Evolutionary conservation across 1,284 basidiomycete genomes (phyloP), one percentile per base, ranked within the genome.

Genomic region (Papiliotrema nemorosa): DNA sequence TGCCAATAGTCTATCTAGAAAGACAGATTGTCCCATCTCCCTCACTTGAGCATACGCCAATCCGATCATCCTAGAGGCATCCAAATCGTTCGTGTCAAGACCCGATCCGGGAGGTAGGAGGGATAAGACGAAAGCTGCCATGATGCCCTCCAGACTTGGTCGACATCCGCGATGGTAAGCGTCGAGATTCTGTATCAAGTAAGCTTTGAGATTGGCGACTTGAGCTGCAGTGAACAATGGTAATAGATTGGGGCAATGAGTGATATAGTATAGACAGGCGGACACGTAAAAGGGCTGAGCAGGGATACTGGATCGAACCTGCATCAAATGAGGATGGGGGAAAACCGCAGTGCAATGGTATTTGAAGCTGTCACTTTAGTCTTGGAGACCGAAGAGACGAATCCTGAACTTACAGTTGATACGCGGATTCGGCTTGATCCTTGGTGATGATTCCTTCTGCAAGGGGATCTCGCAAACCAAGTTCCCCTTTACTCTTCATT

Each of bases 391-490:
- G 31, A 34, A n/a, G 10, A 34, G 31, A n/a, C n/a, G n/a, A 9
- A n/a, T n/a, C n/a, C n/a, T 34, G 31, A n/a, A 20, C 43, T 45
- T 20, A 45, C 43, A 45, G 21, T 21, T 45, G 43, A 34, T 45
- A 45, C 31, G 43, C 43, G 16, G 31, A 25, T 31, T 45, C 43
- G 43, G 43, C 43, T 16, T 45, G 43, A 6, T 20, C 43, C 27
- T 20, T 31, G 7, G 43, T 33, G 25, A 45, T 45, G 1, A 45
- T 26, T 10, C 43, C 43, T n/a, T 45, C 43, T 0, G 43, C 43
- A 31, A 45, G 20, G 5, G 43, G 43, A 34, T 45, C 43, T 31
- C 31, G 26, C n/a, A 45, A 31, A n/a, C 43, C 43, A 14, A 21
- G 31, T 31, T 45, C 43, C 29, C 25, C 43, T 31, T 45, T 45